A percentile compares a stretch with the other conserved stretches of the same genome.
These are phyloP conservation scores for Penicillium frequentans DNA, from an alignment of 2,329 filamentous ascomycete genomes.

Conservation along the genomic window DNA sequence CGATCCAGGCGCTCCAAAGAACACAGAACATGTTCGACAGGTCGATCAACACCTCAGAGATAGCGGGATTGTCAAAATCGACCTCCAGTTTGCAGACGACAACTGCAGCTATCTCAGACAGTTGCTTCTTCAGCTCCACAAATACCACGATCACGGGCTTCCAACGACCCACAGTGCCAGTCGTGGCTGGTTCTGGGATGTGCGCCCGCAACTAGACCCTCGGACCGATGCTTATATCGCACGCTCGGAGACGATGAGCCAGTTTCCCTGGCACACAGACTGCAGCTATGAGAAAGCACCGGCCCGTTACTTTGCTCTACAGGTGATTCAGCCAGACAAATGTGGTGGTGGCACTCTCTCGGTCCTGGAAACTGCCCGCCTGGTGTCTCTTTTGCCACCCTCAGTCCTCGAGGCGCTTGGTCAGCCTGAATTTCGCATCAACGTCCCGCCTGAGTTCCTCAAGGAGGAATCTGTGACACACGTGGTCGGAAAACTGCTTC, in stretches of 20 bases:
- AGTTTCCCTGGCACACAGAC: slow-evolving; percentile 48
- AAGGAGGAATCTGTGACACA: slow-evolving; percentile 19
- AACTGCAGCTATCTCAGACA: slow-evolving; percentile 35
- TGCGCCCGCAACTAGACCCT: slow-evolving; percentile 27
- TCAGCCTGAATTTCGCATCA: slow-evolving; percentile 32
- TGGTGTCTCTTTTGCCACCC: slow-evolving; percentile 28
- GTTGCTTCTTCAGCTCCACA: slow-evolving; percentile 36
- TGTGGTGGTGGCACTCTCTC: slow-evolving; percentile 27
- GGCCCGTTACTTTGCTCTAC: slow-evolving; percentile 44
- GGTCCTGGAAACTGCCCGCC: background rate
- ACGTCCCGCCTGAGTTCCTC: slow-evolving; percentile 34
- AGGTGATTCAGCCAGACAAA: slow-evolving; percentile 43
- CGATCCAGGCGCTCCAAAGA: background rate
- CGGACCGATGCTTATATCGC: slow-evolving; percentile 17
- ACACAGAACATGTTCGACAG: background rate
- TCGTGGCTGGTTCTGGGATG: slow-evolving; percentile 48
- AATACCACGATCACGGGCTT: slow-evolving; percentile 34
- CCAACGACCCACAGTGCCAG: slow-evolving; percentile 44
- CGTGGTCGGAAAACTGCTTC: slow-evolving; percentile 25
- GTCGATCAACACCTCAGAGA: background rate
- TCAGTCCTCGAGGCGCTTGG: slow-evolving; percentile 21
- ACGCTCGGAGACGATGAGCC: slow-evolving; percentile 43
- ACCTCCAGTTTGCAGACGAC: slow-evolving; percentile 21
- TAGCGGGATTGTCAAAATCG: background rate
- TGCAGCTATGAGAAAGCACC: slow-evolving; percentile 43